Evolutionary conservation across 1,284 basidiomycete genomes (phyloP).

Genomic region (Volvariella volvacea): DNA sequence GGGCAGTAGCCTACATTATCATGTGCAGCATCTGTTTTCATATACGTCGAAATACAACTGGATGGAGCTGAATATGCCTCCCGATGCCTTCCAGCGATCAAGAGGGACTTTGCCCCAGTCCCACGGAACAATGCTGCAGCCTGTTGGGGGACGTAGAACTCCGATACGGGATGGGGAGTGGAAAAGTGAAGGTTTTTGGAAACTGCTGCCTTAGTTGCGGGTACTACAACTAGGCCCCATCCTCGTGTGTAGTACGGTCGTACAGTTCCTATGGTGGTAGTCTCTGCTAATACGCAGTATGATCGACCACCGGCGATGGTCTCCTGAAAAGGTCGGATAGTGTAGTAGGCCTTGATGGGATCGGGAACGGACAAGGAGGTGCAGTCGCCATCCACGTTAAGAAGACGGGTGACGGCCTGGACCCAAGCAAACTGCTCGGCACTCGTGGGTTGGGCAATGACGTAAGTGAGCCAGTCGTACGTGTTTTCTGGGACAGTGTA

Average conservation of each 20-base stretch:
- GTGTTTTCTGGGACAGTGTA: background rate
- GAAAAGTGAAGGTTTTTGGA: slow-evolving; percentile 16
- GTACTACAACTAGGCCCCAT: slow-evolving; percentile 22
- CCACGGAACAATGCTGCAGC: slow-evolving; percentile 18
- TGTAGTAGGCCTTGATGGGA: slow-evolving; percentile 9
- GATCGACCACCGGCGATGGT: slow-evolving; percentile 9
- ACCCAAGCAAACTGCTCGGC: slow-evolving; percentile 15
- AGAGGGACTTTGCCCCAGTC: slow-evolving; percentile 16
- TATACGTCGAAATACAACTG: slow-evolving; percentile 16
- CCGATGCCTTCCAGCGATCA: slow-evolving; percentile 18
- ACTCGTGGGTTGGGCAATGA: slow-evolving; percentile 17
- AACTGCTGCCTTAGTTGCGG: slow-evolving; percentile 11
- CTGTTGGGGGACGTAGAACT: slow-evolving; percentile 17
- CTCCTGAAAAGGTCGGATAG: slow-evolving; percentile 10
- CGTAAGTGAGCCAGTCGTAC: slow-evolving; percentile 12
- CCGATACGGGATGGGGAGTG: slow-evolving; percentile 20
- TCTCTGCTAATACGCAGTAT: slow-evolving; percentile 20
- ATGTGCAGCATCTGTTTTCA: slow-evolving; percentile 20
- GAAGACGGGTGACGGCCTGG: slow-evolving; percentile 13
- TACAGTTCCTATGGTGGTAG: background rate
- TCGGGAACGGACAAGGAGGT: slow-evolving; percentile 14
- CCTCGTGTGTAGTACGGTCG: slow-evolving; percentile 16
- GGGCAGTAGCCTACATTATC: slow-evolving; percentile 15
- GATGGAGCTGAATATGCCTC: slow-evolving; percentile 14
- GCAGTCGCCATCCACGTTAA: slow-evolving; percentile 18